A percentile compares a stretch with the other conserved stretches of the same genome.
Conservation (phyloP, 2,329 filamentous ascomycete species). For the Xylaria sp. region DNA sequence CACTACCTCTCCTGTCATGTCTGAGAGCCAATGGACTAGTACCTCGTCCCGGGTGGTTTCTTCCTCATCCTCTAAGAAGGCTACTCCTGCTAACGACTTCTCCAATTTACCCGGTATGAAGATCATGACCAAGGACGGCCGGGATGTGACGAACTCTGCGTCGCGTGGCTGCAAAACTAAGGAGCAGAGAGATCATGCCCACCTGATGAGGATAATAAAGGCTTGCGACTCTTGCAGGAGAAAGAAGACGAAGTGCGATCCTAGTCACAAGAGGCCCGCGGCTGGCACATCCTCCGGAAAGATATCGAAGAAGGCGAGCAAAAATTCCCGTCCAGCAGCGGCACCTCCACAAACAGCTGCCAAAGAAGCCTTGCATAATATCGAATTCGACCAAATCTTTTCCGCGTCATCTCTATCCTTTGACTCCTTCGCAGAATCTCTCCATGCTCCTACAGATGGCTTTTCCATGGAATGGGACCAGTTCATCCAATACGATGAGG, state of each 20-base stretch:
- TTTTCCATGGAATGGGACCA: slow-evolving; percentile 56
- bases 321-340: slow-evolving; percentile 37
- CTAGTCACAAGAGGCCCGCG: slow-evolving; percentile 64
- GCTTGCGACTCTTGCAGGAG: slow-evolving; percentile 70
- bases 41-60: slow-evolving; percentile 45
- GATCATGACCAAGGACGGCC: slow-evolving; percentile 71
- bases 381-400: slow-evolving; percentile 37
- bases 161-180: slow-evolving; percentile 73
- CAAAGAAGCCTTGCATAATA: slow-evolving; percentile 25
- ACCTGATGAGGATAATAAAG: slow-evolving; percentile 74
- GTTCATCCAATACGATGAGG: slow-evolving; percentile 58
- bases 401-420: slow-evolving; percentile 37
- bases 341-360: slow-evolving; percentile 37
- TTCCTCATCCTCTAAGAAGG: slow-evolving; percentile 46
- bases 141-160: slow-evolving; percentile 70
- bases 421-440: slow-evolving; percentile 38
- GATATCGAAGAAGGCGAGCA: slow-evolving; percentile 53
- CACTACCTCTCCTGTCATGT: slow-evolving; percentile 61
- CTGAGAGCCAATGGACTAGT: slow-evolving; percentile 58
- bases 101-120: slow-evolving; percentile 70
- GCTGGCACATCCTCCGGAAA: slow-evolving; percentile 51
- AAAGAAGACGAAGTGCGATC: slow-evolving; percentile 73
- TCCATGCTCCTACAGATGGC: slow-evolving; percentile 31
- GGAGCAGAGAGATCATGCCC: slow-evolving; percentile 74
- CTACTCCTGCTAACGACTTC: slow-evolving; percentile 55